Conservation (phyloP, 2,329 filamentous ascomycete genomes). For the Xylariaceae sp. region DNA sequence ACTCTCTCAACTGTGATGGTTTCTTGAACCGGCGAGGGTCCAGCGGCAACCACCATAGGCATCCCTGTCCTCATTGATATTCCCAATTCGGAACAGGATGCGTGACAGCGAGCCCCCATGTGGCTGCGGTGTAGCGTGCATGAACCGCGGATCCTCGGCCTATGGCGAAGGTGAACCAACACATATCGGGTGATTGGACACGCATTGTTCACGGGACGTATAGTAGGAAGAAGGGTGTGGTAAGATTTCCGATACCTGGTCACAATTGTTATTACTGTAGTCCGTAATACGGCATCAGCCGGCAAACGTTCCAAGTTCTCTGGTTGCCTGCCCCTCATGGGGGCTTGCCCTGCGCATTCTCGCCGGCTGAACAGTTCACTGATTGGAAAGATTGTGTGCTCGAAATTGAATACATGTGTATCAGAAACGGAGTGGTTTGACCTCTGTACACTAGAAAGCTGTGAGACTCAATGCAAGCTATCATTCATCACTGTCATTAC, state of each 20-base stretch:
- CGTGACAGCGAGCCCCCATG: constrained; percentile 1
- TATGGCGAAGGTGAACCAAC: background rate
- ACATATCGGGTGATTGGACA: background rate
- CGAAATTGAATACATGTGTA: no score
- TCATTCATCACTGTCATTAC: no score
- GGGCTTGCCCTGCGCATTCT: background rate
- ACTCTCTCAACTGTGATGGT: constrained; percentile 2
- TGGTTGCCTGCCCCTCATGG: background rate
- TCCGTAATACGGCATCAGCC: background rate
- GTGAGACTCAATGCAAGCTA: no score
- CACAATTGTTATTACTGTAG: background rate
- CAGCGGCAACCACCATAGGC: constrained; percentile 6
- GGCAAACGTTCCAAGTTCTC: background rate
- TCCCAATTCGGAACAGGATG: background rate
- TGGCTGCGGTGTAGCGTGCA: constrained; percentile 3
- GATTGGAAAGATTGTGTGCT: no score
- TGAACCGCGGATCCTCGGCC: background rate
- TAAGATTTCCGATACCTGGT: background rate
- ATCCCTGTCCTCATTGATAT: constrained; percentile 12
- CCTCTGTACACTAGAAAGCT: no score
- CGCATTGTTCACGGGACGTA: background rate
- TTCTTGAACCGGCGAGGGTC: constrained; percentile 6
- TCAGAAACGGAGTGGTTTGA: no score
- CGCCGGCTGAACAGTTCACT: background rate
- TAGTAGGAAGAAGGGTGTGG: constrained; percentile 5